Evolutionary conservation across 2,329 filamentous ascomycete species (phyloP), one percentile per base, ranked within the genome.

Genomic region (Sporothrix phasma): DNA sequence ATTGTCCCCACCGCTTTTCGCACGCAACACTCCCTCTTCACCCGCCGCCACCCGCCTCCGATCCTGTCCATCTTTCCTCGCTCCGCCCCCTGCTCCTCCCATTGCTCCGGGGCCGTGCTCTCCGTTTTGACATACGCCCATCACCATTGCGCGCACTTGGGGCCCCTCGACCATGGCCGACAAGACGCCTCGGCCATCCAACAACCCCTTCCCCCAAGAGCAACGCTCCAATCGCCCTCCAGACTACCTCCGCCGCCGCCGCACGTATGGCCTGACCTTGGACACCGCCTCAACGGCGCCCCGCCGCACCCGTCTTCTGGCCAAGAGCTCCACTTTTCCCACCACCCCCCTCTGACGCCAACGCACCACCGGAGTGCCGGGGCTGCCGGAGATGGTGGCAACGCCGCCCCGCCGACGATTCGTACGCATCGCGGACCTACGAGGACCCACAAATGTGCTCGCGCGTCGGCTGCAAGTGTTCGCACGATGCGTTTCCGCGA

Each of bases 201-300:
- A 81, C 73, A 83, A 83, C 68, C 81, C 81, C 11, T 83, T 83
- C 70, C 80, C 81, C 67, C 68, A 80, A 76, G 71, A 68, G 67
- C 39, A 66, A 70, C 49, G 59, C 45, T 11, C 17, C 43, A 15
- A 17, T 37, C 19, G n/a, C 54, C 26, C 39, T 31, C 31, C 41
- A 34, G 45, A 43, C 61, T 15, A 54, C 56, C 22, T 15, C 65
- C 37, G 10, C 39, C 22, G 2, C 58, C 10, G 15, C 61, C 6
- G 13, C 56, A n/a, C n/a, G n/a, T n/a, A n/a, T 26, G n/a, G 54
- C n/a, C 13, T 31, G 3, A n/a, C 62, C 45, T 45, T 69, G 19
- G 68, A 68, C 51, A 29, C 58, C 5, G 67, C 67, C 60, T 68
- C 69, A 59, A 66, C 69, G 65, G 17, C 15, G 10, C 7, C 19